phyloP scores from a whole-genome alignment of 2,329 filamentous ascomycete genomes.

The Pseudocercospora vitis region DNA sequence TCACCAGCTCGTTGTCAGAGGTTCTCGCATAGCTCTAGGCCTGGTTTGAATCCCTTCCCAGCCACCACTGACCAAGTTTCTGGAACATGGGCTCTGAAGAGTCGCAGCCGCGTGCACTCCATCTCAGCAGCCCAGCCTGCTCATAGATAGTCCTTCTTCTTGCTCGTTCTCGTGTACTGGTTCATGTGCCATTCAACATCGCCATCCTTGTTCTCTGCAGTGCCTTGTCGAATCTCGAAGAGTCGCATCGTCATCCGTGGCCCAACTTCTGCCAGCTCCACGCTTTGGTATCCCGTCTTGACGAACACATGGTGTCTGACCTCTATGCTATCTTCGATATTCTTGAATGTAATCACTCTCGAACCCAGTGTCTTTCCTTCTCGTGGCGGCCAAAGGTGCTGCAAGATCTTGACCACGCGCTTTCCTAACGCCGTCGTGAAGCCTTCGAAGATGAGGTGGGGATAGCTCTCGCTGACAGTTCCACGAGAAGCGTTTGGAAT shows the following conservation, averaged over 20 bases:
- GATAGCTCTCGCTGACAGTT: slow-evolving; percentile 88
- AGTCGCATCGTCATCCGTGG: slow-evolving; percentile 96
- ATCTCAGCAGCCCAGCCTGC: neutral
- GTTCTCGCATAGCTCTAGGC: too few species aligned
- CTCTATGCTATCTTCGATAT: slow-evolving; percentile 84
- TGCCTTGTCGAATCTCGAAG: slow-evolving; percentile 90
- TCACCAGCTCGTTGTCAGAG: too few species aligned
- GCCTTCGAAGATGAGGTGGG: slow-evolving; percentile 92
- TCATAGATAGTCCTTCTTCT: slow-evolving; percentile 94
- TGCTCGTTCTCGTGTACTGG: slow-evolving; percentile 88
- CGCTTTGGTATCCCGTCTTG: slow-evolving; percentile 82
- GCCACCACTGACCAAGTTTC: too few species aligned
- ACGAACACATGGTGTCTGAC: slow-evolving; percentile 94
- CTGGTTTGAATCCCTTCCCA: too few species aligned
- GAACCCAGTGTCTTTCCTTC: slow-evolving; percentile 81
- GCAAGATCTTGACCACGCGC: slow-evolving; percentile 83
- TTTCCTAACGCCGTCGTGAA: slow-evolving; percentile 79
- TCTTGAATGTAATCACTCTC: slow-evolving; percentile 89
- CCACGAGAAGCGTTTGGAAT: slow-evolving; percentile 85
- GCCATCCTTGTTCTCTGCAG: slow-evolving; percentile 89
- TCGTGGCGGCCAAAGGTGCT: slow-evolving; percentile 89
- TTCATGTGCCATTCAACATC: slow-evolving; percentile 96
- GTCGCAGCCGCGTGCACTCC: too few species aligned
- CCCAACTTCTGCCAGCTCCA: slow-evolving; percentile 85
- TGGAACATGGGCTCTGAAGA: too few species aligned